Base-by-base conservation (phyloP, 768 basidiomycete genomes). In the Auriscalpium orientale region DNA sequence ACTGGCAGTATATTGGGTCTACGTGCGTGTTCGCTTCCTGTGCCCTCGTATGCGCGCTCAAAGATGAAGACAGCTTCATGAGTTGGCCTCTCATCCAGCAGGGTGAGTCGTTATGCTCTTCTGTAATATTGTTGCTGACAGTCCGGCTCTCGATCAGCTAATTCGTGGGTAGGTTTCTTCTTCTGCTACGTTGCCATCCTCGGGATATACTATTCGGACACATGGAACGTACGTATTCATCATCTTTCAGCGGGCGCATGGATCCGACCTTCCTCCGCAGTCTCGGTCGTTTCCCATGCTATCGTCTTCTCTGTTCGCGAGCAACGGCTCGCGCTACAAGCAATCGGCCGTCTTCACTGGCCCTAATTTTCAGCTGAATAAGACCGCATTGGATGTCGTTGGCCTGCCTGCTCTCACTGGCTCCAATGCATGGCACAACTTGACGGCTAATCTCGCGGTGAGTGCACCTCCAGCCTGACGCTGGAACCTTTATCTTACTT, bases 1-100 rank as follows among this genome's bases (percentile, higher is more conserved):
- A 87, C 61, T 88, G 83, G 83, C 81, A 83, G 57, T 83, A 83
- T 59, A 81, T 84, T 58, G 77, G 77, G 0, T 80, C 81, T 15
- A 38, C 33, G 62, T 67, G 12, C 18, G 38, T 18, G n/a, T 43
- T 8, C 15, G 11, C 20, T 20, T 44, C 2, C n/a, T 21, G 8
- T 45, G 28, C 28, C 28, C 28, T 34, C 55, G 2, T 33, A 22
- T 49, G 3, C 28, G 48, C 8, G 16, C 37, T 55, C 12, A 56
- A 56, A 16, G 8, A 36, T 51, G 2, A 21, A 47, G 49, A 20
- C 35, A 62, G 62, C n/a, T 78, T 64, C 54, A 76, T 81, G 79
- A 79, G 76, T 56, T 67, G 73, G 33, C 82, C 83, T 10, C 61
- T 84, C 4, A 69, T 77, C 18, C 81, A 81, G 55, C 83, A 84